Base-by-base conservation (phyloP, 805 yeast species). In the Debaryomyces hansenii region DNA sequence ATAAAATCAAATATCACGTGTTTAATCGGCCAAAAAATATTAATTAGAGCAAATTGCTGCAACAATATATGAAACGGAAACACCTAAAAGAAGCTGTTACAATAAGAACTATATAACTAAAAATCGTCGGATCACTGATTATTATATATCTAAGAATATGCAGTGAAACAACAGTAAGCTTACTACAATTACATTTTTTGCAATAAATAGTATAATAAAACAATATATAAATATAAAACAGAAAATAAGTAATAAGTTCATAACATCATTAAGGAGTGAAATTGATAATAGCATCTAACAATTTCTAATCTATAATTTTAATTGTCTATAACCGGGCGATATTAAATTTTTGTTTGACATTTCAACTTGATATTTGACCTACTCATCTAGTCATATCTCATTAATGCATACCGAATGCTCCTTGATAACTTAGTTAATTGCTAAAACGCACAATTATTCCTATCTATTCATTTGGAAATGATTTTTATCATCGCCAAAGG, bases 401-500 rank as follows among this genome's bases (percentile, higher is more conserved):
- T 24, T 24, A 24, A 5, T 6, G 27, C 4, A 24, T 4, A 7
- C 27, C 27, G 27, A 24, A 24, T 24, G 27, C 27, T 24, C 3
- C 7, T 24, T 24, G 10, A 24, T 24, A 9, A 24, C 2, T 24
- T 24, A 9, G 10, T 24, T 24, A 24, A 24, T 24, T 9, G 27
- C 5, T 24, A 7, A 18, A 21, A 20, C 11, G 18, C 29, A 12
- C 15, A 37, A 21, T 21, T 18, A n/a, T 32, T 29, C 12, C 9
- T 21, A 18, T 31, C 20, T 28, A 16, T 18, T 12, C 24, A 27
- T 16, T 29, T 36, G 40, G 28, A 42, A 42, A 14, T 36, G n/a
- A 27, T 38, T 34, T n/a, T 43, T 43, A 31, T 33, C 29, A 33
- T 44, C 47, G n/a, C 47, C 47, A 44, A 44, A 44, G 4, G 47